Percentiles rank a stretch among this genome's conserved stretches.
Evolutionary conservation across 2,329 filamentous ascomycete species (phyloP).

Genomic region (Escovopsis sp.): DNA sequence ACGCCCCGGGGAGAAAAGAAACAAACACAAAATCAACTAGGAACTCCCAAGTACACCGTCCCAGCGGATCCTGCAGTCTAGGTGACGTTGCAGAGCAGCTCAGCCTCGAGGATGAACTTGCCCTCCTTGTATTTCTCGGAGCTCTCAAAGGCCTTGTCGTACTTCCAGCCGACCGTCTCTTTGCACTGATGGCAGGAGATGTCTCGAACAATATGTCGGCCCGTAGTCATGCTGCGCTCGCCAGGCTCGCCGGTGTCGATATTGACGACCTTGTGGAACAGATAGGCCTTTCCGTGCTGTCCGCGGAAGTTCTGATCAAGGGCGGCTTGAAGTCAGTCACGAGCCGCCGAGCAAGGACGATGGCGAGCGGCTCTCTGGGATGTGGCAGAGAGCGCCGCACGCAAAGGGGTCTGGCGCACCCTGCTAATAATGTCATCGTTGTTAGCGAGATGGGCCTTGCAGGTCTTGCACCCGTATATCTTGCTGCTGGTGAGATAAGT

Average conservation of each 20-base stretch:
- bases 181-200: slow-evolving; percentile 85
- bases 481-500: slow-evolving; percentile 74
- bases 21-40: neutral
- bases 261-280: slow-evolving; percentile 92
- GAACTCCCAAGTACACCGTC: too few species aligned
- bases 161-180: slow-evolving; percentile 94
- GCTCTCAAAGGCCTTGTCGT: slow-evolving; percentile 88
- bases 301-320: slow-evolving; percentile 77
- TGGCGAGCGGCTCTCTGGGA: neutral
- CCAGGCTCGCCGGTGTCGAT: slow-evolving; percentile 67
- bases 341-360: neutral
- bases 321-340: neutral
- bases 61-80: slow-evolving; percentile 14
- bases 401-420: slow-evolving; percentile 35
- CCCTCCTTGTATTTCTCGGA: slow-evolving; percentile 98
- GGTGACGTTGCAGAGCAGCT: slow-evolving; percentile 69
- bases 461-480: slow-evolving; percentile 86
- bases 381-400: neutral
- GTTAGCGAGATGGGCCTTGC: slow-evolving; percentile 90
- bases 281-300: slow-evolving; percentile 94
- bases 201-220: slow-evolving; percentile 84
- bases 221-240: slow-evolving; percentile 97
- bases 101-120: slow-evolving; percentile 91
- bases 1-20: too few species aligned
- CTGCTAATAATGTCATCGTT: slow-evolving; percentile 92